Conservation (phyloP, 805 yeast species). For the Lipomyces chichibuensis region DNA sequence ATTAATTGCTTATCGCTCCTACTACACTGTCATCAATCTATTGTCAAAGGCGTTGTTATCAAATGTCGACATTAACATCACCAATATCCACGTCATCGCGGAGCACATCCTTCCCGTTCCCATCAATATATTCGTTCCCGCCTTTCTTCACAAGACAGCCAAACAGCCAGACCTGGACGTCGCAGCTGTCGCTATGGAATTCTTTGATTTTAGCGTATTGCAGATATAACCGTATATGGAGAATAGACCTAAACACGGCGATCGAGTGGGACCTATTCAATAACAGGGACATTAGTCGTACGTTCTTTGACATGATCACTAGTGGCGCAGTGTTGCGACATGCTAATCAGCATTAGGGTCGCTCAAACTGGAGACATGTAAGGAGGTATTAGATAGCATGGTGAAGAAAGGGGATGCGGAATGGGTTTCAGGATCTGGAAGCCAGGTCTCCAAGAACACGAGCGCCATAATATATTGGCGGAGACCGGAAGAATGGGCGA, state of each 20-base stretch:
- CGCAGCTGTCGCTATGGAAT: constrained; percentile 81
- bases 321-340: constrained; percentile 45
- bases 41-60: background rate
- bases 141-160: constrained; percentile 92
- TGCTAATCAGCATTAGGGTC: constrained; percentile 49
- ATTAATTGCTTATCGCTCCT: background rate
- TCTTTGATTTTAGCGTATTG: constrained; percentile 66
- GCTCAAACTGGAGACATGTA: constrained; percentile 58
- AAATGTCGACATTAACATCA: background rate
- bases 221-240: constrained; percentile 58
- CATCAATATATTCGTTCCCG: constrained; percentile 73
- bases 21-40: background rate
- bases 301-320: background rate
- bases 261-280: constrained; percentile 41
- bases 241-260: constrained; percentile 46
- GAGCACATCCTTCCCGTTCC: constrained; percentile 42
- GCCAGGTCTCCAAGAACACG: constrained; percentile 16
- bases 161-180: constrained; percentile 71
- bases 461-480: constrained; percentile 64
- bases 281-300: constrained; percentile 44
- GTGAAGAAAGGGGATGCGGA: constrained; percentile 59
- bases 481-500: constrained; percentile 68
- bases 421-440: constrained; percentile 50
- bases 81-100: constrained; percentile 2
- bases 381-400: constrained; percentile 61